Evolutionary conservation across 2,329 filamentous ascomycete species (phyloP), one percentile per base, ranked within the genome.

Genomic region (Trichophyton simii): DNA sequence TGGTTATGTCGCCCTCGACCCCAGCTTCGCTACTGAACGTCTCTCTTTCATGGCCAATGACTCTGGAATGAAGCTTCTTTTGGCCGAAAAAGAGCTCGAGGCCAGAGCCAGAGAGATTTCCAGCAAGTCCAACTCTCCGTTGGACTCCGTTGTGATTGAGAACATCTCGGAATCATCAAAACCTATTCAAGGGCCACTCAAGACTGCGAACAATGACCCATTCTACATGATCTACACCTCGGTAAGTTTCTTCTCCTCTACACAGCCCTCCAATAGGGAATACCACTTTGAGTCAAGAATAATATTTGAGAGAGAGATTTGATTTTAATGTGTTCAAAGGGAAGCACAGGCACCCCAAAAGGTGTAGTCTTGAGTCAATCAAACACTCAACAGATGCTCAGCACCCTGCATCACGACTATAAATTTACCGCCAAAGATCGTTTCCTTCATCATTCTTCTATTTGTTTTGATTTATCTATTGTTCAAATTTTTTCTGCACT

Each of bases 261-360:
- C 13, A 3, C 42, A n/a, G 18, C 41, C 36, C 11, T 25, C 34
- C 38, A 2, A 41, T 36, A 9, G 13, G 5, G 20, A 42, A 22
- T 3, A 58, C 15, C 15, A 2, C 20, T 38, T 38, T 13, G 9
- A 13, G 11, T 38, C 9, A 11, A 38, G 9, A 38, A 9, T 38
- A 4, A 13, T 13, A 4, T 36, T 38, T 13, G 34, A 52, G 18
- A 55, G 28, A 36, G 28, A 50, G 22, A 44, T 48, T 50, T 59
- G 58, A 48, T 59, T 48, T 31, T 59, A 59, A 59, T 59, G 58
- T 57, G n/a, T 42, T 60, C 34, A 62, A 57, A 63, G 62, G 62
- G 62, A 57, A 63, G 62, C 57, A 68, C 67, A 44, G 67, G 67
- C 22, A 68, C 59, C 0, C 77, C 77, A 2, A 79, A 79, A 66